phyloP scores from a whole-genome alignment of 1,139 yeast genomes.

The Nakaseomyces sp. region DNA sequence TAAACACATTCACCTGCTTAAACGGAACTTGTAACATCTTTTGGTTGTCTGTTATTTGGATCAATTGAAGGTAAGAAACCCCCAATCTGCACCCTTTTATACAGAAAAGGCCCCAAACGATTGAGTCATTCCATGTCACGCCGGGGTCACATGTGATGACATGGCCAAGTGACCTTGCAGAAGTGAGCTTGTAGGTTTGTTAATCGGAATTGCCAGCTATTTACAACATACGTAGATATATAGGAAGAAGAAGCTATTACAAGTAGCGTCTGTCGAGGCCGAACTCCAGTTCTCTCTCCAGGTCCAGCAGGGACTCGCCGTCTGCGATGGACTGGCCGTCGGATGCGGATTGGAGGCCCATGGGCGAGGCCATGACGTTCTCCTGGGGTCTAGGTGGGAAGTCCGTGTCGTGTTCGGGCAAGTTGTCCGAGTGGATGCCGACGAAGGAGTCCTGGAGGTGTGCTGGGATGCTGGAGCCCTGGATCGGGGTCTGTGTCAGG shows the following conservation, averaged over 20 bases:
- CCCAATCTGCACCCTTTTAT: too few relatives aligned
- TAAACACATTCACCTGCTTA: conserved; percentile 47
- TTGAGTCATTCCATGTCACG: too few relatives aligned
- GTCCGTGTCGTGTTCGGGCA: conserved; percentile 35
- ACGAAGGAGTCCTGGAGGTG: conserved; percentile 23
- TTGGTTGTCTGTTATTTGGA: conserved; percentile 10
- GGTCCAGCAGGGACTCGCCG: conserved; percentile 33
- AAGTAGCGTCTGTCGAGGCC: conserved; percentile 43
- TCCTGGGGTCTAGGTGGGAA: conserved; percentile 39
- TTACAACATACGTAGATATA: too few relatives aligned
- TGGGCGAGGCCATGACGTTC: conserved; percentile 25
- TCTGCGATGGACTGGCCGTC: conserved; percentile 17
- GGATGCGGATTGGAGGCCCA: conserved; percentile 12
- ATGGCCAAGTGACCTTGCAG: too few relatives aligned
- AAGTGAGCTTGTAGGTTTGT: too few relatives aligned
- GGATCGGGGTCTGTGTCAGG: conserved; percentile 14
- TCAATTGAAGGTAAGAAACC: too few relatives aligned
- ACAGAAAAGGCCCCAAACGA: too few relatives aligned
- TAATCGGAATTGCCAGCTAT: too few relatives aligned
- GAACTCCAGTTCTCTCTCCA: conserved; percentile 52
- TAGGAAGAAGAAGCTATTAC: too few relatives aligned
- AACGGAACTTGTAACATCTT: conserved; percentile 27
- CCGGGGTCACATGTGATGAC: too few relatives aligned
- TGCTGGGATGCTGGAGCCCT: conserved; percentile 23
- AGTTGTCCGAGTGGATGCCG: conserved; percentile 34